Evolutionary conservation across 345 rosid species (phyloP), one percentile per base, ranked within the genome.

Genomic region (Trapa bicornis): DNA sequence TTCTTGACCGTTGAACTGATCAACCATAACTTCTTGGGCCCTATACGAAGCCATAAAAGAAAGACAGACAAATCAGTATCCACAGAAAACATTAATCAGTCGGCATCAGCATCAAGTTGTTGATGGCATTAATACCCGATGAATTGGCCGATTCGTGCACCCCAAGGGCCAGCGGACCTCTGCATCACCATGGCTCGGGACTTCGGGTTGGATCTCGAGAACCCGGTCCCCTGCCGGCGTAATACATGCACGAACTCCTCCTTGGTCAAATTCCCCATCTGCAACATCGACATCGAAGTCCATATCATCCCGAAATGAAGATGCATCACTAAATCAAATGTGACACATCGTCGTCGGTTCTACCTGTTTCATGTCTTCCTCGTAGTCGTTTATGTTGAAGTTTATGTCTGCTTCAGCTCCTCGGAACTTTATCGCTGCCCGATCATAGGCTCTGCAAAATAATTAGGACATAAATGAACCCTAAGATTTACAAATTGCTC

Each of bases 381-480:
- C 83, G 45, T 85, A 83, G 68, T 88, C 87, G 65, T 70, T 69
- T 45, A 78, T 78, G 69, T 50, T 77, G 58, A 86, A 85, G 74
- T 88, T 82, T 64, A 81, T 83, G 76, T 84, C 89, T n/a, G 91
- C 89, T 53, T 84, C 91, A 22, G 76, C 75, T 60, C 93, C 93
- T 0, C 93, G 76, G 71, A 87, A 87, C 75, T 87, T 87, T 66
- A 87, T 82, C 2, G 95, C 95, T 50, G 95, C 89, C n/a, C 83
- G 82, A 80, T 85, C 90, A 70, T 85, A 87, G 0, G 88, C 88
- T 70, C 90, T 85, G 67, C 65, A 67, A 50, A 36, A 56, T 14
- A 56, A 50, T 32, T 50, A 37, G 67, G 56, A 65, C 45, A 50
- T 56, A 71, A 29, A 71, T 66, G 63, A 72, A n/a, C 17, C 12